Percentiles rank a stretch among this genome's conserved stretches.
Conservation (phyloP, 2,329 filamentous ascomycete genomes). For the Aurifilum marmelostoma region DNA sequence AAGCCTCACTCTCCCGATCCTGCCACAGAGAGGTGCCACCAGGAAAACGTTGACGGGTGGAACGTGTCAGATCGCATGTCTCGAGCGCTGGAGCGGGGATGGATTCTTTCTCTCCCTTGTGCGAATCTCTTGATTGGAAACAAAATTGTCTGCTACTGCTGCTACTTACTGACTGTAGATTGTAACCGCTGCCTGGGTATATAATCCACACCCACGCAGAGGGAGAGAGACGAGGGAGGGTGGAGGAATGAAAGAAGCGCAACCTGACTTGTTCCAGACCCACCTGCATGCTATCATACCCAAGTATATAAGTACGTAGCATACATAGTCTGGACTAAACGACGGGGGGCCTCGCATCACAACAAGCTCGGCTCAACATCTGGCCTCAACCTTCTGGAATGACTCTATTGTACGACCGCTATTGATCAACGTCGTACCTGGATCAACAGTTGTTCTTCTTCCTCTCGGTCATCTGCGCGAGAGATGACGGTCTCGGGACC, state of each 20-base stretch:
- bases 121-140: not conserved
- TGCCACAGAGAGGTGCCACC: not conserved
- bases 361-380: not conserved
- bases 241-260: not conserved
- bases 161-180: no score
- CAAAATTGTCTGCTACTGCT: no score
- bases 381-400: not conserved
- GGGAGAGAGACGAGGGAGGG: no score
- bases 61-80: slow-evolving; percentile 26
- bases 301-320: no score
- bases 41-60: slow-evolving; percentile 11
- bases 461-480: slow-evolving; percentile 1
- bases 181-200: not conserved
- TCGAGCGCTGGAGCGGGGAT: slow-evolving; percentile 6
- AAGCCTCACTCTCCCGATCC: not conserved
- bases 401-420: not conserved
- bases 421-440: not conserved
- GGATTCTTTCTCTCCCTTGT: not conserved
- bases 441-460: not conserved
- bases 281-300: no score
- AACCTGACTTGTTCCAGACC: not conserved
- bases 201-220: not conserved
- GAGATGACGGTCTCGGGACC: slow-evolving; percentile 8
- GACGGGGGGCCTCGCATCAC: no score
- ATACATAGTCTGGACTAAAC: not conserved